Percentiles rank a stretch among this genome's conserved stretches.
These are phyloP conservation scores for Sideroxylon spinosum DNA, from an alignment of 179 eudicot species.

Conservation along the genomic window DNA sequence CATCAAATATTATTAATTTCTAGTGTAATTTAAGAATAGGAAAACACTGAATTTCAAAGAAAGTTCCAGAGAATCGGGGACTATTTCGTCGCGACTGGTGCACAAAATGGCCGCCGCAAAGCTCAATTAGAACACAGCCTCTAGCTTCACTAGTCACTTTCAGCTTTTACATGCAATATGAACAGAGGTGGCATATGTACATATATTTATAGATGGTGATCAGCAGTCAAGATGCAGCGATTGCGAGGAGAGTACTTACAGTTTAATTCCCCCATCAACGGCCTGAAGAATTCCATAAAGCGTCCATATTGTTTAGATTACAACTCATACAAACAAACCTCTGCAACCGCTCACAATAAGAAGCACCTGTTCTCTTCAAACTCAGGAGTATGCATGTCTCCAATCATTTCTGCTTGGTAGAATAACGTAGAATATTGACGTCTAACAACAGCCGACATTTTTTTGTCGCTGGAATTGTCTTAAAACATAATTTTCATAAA, in stretches of 20 bases:
- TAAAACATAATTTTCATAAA: too few relatives aligned
- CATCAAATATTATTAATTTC: background rate
- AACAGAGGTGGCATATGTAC: too few relatives aligned
- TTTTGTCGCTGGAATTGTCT: too few relatives aligned
- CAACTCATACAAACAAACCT: slow-evolving; percentile 48
- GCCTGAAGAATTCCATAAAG: slow-evolving; percentile 46
- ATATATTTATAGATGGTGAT: background rate
- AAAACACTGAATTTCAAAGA: background rate
- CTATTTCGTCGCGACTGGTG: background rate
- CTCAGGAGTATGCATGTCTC: too few relatives aligned
- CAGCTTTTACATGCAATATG: background rate
- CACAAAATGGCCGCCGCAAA: background rate
- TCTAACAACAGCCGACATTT: too few relatives aligned
- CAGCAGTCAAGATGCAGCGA: background rate
- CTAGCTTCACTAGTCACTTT: background rate
- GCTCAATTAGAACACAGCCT: background rate
- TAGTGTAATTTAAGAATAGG: background rate
- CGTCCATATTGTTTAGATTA: slow-evolving; percentile 51
- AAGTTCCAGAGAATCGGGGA: background rate
- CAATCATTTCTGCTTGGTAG: too few relatives aligned
- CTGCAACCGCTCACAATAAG: slow-evolving; percentile 59
- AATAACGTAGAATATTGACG: too few relatives aligned
- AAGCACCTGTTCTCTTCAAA: slow-evolving; percentile 15
- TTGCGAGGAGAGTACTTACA: slow-evolving; percentile 4
- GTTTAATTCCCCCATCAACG: slow-evolving; percentile 26